Percentiles rank a stretch among this genome's conserved stretches.
phyloP scores from a whole-genome alignment of 345 rosid species.

The Salix purpurea region DNA sequence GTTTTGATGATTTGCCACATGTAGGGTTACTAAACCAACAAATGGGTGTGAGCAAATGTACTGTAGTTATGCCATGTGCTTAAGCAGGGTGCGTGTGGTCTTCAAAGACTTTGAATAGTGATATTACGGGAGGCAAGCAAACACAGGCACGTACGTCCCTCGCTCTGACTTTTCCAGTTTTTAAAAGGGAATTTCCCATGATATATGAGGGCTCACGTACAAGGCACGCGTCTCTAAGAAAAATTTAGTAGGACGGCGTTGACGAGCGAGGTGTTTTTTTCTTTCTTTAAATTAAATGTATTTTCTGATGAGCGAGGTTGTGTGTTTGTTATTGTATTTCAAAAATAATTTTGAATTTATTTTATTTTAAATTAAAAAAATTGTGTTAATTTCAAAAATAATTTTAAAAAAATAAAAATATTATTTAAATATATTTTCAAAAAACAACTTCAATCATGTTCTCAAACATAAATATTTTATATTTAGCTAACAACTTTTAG shows the following conservation, averaged over 20 bases:
- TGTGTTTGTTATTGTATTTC: too few relatives aligned
- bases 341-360: too few relatives aligned
- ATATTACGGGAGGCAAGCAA: constrained; percentile 14
- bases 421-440: too few relatives aligned
- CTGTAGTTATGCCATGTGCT: neutral
- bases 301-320: too few relatives aligned
- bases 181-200: neutral
- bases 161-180: neutral
- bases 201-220: constrained; percentile 6
- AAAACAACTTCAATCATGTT: too few relatives aligned
- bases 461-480: too few relatives aligned
- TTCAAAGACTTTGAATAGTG: constrained; percentile 16
- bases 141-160: constrained; percentile 23
- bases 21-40: neutral
- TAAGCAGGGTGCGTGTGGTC: constrained; percentile 22
- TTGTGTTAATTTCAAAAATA: too few relatives aligned
- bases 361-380: too few relatives aligned
- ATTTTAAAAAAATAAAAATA: too few relatives aligned
- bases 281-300: too few relatives aligned
- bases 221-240: neutral
- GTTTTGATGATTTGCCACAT: neutral
- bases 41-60: neutral
- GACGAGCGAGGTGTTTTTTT: neutral
- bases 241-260: constrained; percentile 24
- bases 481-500: too few relatives aligned